phyloP scores from a whole-genome alignment of 2,329 filamentous ascomycete species.

The Aspergillus udagawae region DNA sequence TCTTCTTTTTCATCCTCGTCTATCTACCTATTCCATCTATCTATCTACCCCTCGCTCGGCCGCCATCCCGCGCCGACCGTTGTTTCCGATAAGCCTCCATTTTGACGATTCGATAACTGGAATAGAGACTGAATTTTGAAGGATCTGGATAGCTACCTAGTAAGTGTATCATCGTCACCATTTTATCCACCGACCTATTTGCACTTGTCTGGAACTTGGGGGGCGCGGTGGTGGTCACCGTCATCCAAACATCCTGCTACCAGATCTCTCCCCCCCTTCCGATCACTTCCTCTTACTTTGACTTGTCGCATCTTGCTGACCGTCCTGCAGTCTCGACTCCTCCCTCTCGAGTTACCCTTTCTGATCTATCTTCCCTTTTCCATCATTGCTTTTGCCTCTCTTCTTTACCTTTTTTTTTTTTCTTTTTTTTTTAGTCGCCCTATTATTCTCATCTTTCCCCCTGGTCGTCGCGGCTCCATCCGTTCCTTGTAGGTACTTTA shows the following conservation, averaged over 20 bases:
- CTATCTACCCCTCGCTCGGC: constrained; percentile 18
- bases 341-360: constrained; percentile 1
- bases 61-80: constrained; percentile 19
- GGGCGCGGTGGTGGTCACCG: not conserved
- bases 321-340: constrained; percentile 5
- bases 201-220: not conserved
- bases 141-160: not conserved
- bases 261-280: constrained; percentile 4
- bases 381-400: not conserved
- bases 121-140: not conserved
- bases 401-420: constrained; percentile 5
- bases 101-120: not conserved
- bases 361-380: not conserved
- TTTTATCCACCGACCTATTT: constrained; percentile 1
- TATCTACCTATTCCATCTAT: constrained; percentile 1
- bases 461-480: constrained; percentile 10
- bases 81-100: constrained; percentile 33
- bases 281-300: constrained; percentile 3
- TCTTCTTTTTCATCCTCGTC: not conserved
- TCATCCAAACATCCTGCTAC: constrained; percentile 3
- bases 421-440: constrained; percentile 7
- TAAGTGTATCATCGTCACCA: constrained; percentile 23
- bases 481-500: constrained; percentile 6
- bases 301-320: constrained; percentile 1
- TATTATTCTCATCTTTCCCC: constrained; percentile 5